Percentiles rank a stretch among this genome's conserved stretches.
phyloP scores from a whole-genome alignment of 2,329 filamentous ascomycete species.

The Thermothelomyces thermophilus region DNA sequence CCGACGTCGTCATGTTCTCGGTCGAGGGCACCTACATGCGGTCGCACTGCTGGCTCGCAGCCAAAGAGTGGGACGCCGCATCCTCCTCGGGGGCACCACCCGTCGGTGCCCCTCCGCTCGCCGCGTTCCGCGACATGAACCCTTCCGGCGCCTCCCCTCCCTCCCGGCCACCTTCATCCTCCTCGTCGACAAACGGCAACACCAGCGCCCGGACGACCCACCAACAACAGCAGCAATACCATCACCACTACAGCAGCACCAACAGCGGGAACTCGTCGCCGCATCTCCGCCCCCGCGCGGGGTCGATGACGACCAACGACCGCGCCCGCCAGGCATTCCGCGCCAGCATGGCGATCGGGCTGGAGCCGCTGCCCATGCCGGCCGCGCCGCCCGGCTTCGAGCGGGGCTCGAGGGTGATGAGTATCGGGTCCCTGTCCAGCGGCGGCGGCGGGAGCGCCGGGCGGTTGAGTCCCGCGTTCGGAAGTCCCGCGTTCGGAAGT shows the following conservation, averaged over 20 bases:
- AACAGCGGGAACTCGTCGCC: constrained; percentile 7
- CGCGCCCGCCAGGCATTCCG: constrained; percentile 26
- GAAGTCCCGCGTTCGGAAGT: neutral
- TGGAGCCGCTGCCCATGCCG: constrained; percentile 29
- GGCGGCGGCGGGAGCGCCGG: neutral
- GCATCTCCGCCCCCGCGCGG: constrained; percentile 17
- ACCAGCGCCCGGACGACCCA: neutral
- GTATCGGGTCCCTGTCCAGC: constrained; percentile 6
- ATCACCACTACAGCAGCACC: neutral
- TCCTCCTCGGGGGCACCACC: constrained; percentile 9
- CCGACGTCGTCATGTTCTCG: constrained; percentile 55
- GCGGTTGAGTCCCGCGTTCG: neutral
- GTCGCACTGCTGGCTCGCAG: constrained; percentile 50
- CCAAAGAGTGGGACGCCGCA: constrained; percentile 42
- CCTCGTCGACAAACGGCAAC: neutral
- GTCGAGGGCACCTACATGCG: constrained; percentile 55
- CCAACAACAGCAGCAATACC: neutral
- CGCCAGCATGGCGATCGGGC: constrained; percentile 31
- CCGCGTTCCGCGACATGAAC: constrained; percentile 7
- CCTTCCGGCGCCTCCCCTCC: neutral
- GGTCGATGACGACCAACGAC: constrained; percentile 18
- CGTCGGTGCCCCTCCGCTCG: constrained; percentile 8
- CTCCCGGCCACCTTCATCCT: neutral
- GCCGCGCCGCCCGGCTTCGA: constrained; percentile 8
- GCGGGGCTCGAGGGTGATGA: constrained; percentile 15